Percentiles rank a stretch among this genome's conserved stretches.
phyloP scores from a whole-genome alignment of 208 protist species.

The Porcisia deanei region DNA sequence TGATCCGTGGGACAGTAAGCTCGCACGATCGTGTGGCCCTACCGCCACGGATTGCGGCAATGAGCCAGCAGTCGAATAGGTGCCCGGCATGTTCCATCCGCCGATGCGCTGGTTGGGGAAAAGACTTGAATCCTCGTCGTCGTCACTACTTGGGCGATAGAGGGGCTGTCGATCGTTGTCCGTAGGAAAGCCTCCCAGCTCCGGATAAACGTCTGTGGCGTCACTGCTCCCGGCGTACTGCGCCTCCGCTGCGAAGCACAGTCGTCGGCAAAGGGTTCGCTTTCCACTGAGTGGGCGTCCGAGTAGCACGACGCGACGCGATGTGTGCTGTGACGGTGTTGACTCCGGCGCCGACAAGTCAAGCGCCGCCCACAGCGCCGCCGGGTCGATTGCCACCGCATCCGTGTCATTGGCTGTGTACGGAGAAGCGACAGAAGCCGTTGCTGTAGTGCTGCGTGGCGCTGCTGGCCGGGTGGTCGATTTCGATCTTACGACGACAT shows the following conservation, averaged over 20 bases:
- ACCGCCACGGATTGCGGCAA: conserved; percentile 5
- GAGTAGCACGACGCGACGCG: conserved; percentile 64
- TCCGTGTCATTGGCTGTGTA: conserved; percentile 9
- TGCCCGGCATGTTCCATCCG: conserved; percentile 17
- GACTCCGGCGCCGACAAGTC: conserved; percentile 48
- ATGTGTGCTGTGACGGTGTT: conserved; percentile 38
- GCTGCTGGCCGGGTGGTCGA: background rate
- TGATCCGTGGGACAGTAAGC: conserved; percentile 46
- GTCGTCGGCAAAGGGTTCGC: conserved; percentile 61
- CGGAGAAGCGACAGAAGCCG: background rate
- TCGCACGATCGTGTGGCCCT: conserved; percentile 15
- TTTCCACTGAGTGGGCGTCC: conserved; percentile 76
- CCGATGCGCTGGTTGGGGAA: background rate
- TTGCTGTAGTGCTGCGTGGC: background rate
- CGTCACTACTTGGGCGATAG: conserved; percentile 26
- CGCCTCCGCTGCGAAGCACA: conserved; percentile 65
- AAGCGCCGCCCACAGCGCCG: conserved; percentile 54
- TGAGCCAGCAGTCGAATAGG: conserved; percentile 15
- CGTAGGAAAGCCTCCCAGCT: conserved; percentile 3
- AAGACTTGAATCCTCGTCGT: conserved; percentile 15
- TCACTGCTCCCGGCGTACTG: conserved; percentile 30
- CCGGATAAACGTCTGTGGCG: background rate
- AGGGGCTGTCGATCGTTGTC: conserved; percentile 30
- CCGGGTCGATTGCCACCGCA: conserved; percentile 21
- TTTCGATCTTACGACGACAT: background rate